Evolutionary conservation across 345 rosid species (phyloP).

Genomic region (Ricinus communis): DNA sequence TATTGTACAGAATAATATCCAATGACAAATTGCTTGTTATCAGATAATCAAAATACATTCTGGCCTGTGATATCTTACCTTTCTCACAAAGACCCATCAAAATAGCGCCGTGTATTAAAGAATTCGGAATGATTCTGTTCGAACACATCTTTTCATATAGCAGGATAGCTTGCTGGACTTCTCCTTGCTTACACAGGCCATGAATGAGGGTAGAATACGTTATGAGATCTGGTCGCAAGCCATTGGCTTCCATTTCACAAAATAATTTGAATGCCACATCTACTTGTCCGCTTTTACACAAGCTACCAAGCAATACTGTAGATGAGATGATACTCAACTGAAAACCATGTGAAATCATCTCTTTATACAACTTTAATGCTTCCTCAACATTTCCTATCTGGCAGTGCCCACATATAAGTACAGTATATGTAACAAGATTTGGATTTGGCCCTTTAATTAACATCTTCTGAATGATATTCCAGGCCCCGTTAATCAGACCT

Average conservation of each 20-base stretch:
- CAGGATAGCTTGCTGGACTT: constrained; percentile 50
- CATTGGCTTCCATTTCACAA: constrained; percentile 49
- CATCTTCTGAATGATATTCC: constrained; percentile 45
- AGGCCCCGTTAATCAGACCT: constrained; percentile 50
- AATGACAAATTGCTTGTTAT: constrained; percentile 29
- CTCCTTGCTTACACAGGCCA: constrained; percentile 71
- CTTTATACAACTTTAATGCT: constrained; percentile 48
- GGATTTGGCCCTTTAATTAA: constrained; percentile 53
- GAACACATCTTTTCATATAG: constrained; percentile 52
- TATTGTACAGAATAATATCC: constrained; percentile 57
- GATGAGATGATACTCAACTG: constrained; percentile 44
- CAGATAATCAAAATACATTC: constrained; percentile 53
- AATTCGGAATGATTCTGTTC: constrained; percentile 47
- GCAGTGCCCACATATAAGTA: constrained; percentile 61
- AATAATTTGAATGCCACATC: constrained; percentile 52
- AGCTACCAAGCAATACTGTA: constrained; percentile 58
- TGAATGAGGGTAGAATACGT: constrained; percentile 69
- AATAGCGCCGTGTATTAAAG: constrained; percentile 45
- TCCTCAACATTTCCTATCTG: constrained; percentile 54
- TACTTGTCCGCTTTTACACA: constrained; percentile 59
- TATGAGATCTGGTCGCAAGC: constrained; percentile 52
- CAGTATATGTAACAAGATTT: constrained; percentile 51
- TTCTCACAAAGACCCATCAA: constrained; percentile 56
- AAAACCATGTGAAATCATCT: constrained; percentile 58
- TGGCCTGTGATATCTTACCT: constrained; percentile 55